Percentiles rank a stretch among this genome's conserved stretches.
phyloP scores from a whole-genome alignment of 202 grass and related monocot genomes.

The Digitaria exilis region DNA sequence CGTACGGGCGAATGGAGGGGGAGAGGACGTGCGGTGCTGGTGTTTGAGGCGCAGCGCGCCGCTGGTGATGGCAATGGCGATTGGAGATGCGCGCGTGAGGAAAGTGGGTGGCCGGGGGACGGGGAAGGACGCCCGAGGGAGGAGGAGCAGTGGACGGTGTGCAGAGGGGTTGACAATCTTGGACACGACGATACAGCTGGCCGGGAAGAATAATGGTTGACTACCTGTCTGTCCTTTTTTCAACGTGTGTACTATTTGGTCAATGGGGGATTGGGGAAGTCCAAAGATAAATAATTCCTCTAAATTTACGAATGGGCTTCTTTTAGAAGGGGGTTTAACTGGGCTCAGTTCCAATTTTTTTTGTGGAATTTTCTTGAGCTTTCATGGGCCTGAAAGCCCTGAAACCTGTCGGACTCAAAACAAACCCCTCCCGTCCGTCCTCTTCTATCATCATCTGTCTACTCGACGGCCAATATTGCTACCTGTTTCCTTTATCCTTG shows the following conservation, averaged over 20 bases:
- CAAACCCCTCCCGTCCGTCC: too few species aligned
- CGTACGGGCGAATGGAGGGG: not conserved
- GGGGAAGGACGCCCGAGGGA: slow-evolving; percentile 30
- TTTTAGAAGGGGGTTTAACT: not conserved
- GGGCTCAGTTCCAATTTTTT: not conserved
- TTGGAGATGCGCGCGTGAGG: slow-evolving; percentile 27
- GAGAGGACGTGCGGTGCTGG: not conserved
- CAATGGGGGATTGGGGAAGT: not conserved
- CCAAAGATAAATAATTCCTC: not conserved
- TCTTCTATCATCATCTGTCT: not conserved
- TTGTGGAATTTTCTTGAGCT: not conserved
- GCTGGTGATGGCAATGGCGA: slow-evolving; percentile 26
- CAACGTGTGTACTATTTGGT: too few species aligned
- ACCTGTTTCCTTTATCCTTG: too few species aligned
- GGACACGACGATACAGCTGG: not conserved
- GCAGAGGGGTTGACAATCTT: not conserved
- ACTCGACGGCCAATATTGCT: not conserved
- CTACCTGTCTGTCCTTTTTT: too few species aligned
- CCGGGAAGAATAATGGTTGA: not conserved
- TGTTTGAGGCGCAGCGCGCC: slow-evolving; percentile 7
- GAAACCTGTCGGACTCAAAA: too few species aligned
- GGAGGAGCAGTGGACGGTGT: slow-evolving; percentile 37
- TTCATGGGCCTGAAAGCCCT: too few species aligned
- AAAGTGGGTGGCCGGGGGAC: slow-evolving; percentile 36
- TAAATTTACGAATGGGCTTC: not conserved